A percentile compares a stretch with the other conserved stretches of the same genome.
Evolutionary conservation across 305 asterid species (phyloP).

Genomic region (Lippia alba): DNA sequence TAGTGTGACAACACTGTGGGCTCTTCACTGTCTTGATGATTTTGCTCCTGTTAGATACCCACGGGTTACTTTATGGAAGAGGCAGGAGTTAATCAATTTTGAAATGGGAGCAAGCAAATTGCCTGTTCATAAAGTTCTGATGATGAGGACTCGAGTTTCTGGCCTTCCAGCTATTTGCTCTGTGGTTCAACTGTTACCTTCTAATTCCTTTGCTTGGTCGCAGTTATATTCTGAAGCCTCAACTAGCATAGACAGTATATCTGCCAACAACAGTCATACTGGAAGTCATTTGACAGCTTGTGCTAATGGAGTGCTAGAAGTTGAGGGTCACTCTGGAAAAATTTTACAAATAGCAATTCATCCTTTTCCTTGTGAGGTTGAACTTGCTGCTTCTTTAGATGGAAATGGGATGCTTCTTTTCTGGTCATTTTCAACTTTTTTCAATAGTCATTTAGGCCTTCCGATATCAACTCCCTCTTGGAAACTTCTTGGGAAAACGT

Average conservation of each 20-base stretch:
- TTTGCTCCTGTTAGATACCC: slow-evolving; percentile 89
- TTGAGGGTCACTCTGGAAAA: slow-evolving; percentile 72
- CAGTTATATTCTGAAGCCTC: slow-evolving; percentile 62
- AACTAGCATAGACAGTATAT: slow-evolving; percentile 43
- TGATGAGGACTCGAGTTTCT: slow-evolving; percentile 71
- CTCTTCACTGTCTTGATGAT: slow-evolving; percentile 94
- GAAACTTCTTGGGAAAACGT: slow-evolving; percentile 55
- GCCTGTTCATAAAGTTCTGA: slow-evolving; percentile 57
- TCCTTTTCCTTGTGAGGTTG: slow-evolving; percentile 67
- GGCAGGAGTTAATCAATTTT: slow-evolving; percentile 52
- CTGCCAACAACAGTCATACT: slow-evolving; percentile 44
- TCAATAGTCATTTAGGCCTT: slow-evolving; percentile 60
- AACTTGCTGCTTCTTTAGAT: slow-evolving; percentile 90
- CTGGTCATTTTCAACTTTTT: slow-evolving; percentile 75
- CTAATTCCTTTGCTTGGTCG: slow-evolving; percentile 71
- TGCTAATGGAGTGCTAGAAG: slow-evolving; percentile 59
- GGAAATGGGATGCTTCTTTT: slow-evolving; percentile 69
- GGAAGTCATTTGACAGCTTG: slow-evolving; percentile 47
- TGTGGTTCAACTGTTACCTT: slow-evolving; percentile 66
- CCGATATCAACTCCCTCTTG: slow-evolving; percentile 74
- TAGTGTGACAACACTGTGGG: slow-evolving; percentile 68
- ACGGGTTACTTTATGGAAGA: slow-evolving; percentile 88
- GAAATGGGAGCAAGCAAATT: slow-evolving; percentile 52
- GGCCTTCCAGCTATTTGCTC: slow-evolving; percentile 78
- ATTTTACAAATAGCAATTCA: slow-evolving; percentile 79